Conservation (phyloP, 2,329 filamentous ascomycete species). For the Penicillium sp. region DNA sequence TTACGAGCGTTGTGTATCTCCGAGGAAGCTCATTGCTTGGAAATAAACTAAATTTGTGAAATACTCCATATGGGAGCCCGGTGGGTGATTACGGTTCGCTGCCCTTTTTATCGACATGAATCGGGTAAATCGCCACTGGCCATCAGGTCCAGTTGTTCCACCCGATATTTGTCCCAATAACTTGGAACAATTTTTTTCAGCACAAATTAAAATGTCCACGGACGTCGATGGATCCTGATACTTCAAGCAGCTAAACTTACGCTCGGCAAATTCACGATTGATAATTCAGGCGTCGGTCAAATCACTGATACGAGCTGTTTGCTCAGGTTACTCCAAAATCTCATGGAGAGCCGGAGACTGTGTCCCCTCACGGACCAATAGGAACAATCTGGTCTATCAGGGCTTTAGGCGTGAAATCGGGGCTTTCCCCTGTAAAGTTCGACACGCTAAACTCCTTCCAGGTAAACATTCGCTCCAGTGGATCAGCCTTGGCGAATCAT, state of each 20-base stretch:
- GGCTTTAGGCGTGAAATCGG: neutral
- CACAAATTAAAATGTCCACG: no score
- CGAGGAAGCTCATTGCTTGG: neutral
- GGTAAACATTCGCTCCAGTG: constrained; percentile 25
- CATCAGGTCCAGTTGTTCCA: neutral
- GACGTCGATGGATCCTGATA: neutral
- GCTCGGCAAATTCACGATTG: neutral
- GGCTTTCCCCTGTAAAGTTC: neutral
- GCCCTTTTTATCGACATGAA: neutral
- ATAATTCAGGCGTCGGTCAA: neutral
- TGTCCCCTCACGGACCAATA: neutral
- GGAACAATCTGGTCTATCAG: neutral
- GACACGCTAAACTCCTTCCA: constrained; percentile 17
- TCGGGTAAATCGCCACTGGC: neutral
- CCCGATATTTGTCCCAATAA: neutral
- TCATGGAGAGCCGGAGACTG: neutral
- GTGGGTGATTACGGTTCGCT: neutral
- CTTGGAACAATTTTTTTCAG: no score
- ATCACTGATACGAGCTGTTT: neutral
- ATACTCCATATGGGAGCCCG: no score
- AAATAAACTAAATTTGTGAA: neutral
- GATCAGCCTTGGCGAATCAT: constrained; percentile 19
- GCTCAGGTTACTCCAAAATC: neutral
- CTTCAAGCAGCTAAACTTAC: constrained; percentile 1
- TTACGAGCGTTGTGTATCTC: neutral